Conservation (phyloP, 164 flowering plant genomes). For the Sedum album region DNA sequence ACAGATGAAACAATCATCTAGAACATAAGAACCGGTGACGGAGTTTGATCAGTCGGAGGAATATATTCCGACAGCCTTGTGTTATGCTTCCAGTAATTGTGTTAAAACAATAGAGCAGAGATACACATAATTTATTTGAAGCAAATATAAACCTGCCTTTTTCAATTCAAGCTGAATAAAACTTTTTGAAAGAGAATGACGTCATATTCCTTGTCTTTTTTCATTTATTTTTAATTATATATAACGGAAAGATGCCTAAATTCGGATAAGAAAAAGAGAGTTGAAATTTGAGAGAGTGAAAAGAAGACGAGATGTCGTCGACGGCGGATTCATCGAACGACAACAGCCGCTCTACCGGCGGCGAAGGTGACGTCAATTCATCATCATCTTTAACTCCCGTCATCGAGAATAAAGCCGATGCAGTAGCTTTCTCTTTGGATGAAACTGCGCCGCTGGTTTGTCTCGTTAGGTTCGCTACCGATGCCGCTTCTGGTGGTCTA, state of each 20-base stretch:
- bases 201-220: too few relatives aligned
- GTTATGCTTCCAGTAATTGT: background rate
- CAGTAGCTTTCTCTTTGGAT: background rate
- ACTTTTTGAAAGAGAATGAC: too few relatives aligned
- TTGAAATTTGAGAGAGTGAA: background rate
- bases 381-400: background rate
- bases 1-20: constrained; percentile 31
- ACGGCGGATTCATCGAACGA: background rate
- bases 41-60: background rate
- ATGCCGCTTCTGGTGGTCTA: constrained; percentile 68
- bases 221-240: too few relatives aligned
- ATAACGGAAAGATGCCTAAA: too few relatives aligned
- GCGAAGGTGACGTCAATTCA: background rate
- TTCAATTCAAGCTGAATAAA: too few relatives aligned
- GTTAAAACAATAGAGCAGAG: background rate
- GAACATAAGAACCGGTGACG: background rate
- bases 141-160: background rate
- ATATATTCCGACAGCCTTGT: background rate
- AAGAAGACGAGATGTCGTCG: background rate
- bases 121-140: constrained; percentile 1
- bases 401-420: background rate
- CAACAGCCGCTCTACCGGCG: background rate
- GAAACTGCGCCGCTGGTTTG: constrained; percentile 43
- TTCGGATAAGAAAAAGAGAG: background rate
- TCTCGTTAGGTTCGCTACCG: constrained; percentile 57